Conservation (phyloP, 352 stramenopile species). For the Paralagenidium karlingii region DNA sequence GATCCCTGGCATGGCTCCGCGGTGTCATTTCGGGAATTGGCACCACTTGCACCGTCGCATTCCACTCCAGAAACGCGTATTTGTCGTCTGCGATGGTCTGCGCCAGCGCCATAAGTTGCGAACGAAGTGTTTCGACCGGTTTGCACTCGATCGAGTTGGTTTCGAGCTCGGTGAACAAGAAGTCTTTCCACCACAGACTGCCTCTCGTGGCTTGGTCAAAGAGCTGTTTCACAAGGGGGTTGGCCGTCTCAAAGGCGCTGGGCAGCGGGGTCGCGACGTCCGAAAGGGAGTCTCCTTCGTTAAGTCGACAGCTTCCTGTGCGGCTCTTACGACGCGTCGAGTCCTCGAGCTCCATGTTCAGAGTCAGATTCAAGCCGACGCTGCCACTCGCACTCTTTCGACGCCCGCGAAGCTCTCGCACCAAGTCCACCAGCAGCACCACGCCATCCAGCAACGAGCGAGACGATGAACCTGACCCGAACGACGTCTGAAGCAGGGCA, state of each 20-base stretch:
- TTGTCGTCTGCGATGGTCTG: conserved; percentile 28
- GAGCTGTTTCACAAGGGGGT: conserved; percentile 20
- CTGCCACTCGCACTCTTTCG: neutral
- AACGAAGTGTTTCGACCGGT: conserved; percentile 12
- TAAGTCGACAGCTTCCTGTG: too few species aligned
- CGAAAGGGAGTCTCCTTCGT: neutral
- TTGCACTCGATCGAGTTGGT: conserved; percentile 7
- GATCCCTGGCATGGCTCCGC: neutral
- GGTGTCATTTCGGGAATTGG: conserved; percentile 9
- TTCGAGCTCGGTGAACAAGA: conserved; percentile 39
- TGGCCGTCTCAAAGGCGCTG: conserved; percentile 26
- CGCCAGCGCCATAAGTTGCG: conserved; percentile 16
- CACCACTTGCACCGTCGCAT: conserved; percentile 24
- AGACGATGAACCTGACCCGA: conserved; percentile 12
- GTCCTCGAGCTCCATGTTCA: too few species aligned
- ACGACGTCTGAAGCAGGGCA: conserved; percentile 12
- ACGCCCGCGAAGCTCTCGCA: conserved; percentile 12
- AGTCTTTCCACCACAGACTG: conserved; percentile 64
- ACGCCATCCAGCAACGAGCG: conserved; percentile 47
- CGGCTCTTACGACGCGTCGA: conserved; percentile 15
- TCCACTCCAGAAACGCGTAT: conserved; percentile 49
- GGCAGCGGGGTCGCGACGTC: conserved; percentile 6
- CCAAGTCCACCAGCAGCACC: conserved; percentile 23
- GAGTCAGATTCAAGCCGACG: too few species aligned
- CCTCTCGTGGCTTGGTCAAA: conserved; percentile 23